A percentile compares a stretch with the other conserved stretches of the same genome.
Conservation (phyloP, 2,329 filamentous ascomycete genomes). For the Dactylonectria macrodidyma region DNA sequence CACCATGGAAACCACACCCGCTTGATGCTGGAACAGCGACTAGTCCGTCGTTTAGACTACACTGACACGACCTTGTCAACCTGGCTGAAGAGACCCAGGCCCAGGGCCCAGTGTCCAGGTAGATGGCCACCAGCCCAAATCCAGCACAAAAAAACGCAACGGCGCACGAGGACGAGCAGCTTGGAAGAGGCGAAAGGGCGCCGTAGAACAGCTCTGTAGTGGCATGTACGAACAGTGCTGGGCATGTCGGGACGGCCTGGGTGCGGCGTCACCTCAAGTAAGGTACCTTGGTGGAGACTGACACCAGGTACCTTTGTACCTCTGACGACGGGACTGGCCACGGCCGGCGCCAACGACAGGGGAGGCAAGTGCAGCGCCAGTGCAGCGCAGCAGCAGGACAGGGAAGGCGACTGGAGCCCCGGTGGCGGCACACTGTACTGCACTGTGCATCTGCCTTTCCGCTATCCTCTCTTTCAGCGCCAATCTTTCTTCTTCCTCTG, state of each 20-base stretch:
- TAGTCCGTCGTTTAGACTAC: neutral
- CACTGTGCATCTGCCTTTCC: slow-evolving; percentile 41
- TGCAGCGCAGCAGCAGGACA: slow-evolving; percentile 24
- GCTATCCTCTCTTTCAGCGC: slow-evolving; percentile 31
- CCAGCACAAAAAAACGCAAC: slow-evolving; percentile 41
- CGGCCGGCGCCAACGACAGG: slow-evolving; percentile 30
- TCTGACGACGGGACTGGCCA: slow-evolving; percentile 29
- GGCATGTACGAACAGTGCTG: slow-evolving; percentile 4
- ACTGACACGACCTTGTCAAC: neutral
- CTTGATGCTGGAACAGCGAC: neutral
- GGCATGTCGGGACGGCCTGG: neutral
- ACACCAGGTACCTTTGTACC: slow-evolving; percentile 25
- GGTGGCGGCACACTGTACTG: slow-evolving; percentile 20
- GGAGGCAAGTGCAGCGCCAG: slow-evolving; percentile 28
- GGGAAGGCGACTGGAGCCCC: slow-evolving; percentile 26
- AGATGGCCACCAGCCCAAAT: slow-evolving; percentile 28
- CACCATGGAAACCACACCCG: slow-evolving; percentile 9
- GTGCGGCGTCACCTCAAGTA: slow-evolving; percentile 21
- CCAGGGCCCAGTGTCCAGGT: slow-evolving; percentile 9
- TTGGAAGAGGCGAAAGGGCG: slow-evolving; percentile 11
- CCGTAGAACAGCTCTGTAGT: neutral
- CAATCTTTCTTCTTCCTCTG: slow-evolving; percentile 45
- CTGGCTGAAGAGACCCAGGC: neutral
- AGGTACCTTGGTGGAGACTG: slow-evolving; percentile 31
- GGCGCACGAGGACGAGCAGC: slow-evolving; percentile 21